These are phyloP conservation scores for Apiotrichum sp. DNA, from an alignment of 1,284 basidiomycete species.

Conservation along the genomic window DNA sequence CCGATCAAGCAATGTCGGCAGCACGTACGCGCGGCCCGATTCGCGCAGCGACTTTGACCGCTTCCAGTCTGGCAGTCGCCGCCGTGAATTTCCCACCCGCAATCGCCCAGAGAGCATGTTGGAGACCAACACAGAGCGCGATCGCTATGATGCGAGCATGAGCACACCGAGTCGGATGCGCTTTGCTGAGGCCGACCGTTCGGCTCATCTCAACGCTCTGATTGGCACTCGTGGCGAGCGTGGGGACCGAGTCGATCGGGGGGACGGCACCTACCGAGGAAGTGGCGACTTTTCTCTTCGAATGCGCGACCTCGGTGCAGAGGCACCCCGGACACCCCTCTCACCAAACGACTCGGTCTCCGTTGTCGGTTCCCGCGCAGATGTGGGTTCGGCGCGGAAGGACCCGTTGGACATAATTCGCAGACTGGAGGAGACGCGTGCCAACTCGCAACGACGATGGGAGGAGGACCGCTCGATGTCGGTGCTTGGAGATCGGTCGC, in stretches of 20 bases:
- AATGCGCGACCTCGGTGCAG: neutral
- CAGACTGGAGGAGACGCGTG: constrained; percentile 31
- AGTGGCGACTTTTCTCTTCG: neutral
- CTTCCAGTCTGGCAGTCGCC: neutral
- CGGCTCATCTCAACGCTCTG: neutral
- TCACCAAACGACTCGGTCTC: constrained; percentile 39
- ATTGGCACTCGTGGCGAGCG: neutral
- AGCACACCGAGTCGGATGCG: constrained; percentile 1
- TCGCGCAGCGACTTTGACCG: constrained; percentile 7
- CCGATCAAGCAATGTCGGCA: neutral
- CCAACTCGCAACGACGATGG: constrained; percentile 32
- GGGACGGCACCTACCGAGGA: neutral
- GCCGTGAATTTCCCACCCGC: constrained; percentile 5
- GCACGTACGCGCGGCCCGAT: neutral
- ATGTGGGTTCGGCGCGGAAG: constrained; percentile 18
- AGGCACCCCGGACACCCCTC: constrained; percentile 6
- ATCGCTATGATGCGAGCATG: constrained; percentile 9
- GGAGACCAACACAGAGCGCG: constrained; percentile 11
- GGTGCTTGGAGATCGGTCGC: constrained; percentile 14
- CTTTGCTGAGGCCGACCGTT: neutral
- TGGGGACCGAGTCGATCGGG: neutral
- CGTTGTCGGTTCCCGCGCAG: constrained; percentile 21
- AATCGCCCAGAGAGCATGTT: constrained; percentile 16
- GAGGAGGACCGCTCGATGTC: constrained; percentile 27
- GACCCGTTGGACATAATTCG: constrained; percentile 39